Evolutionary conservation across 1,284 basidiomycete species (phyloP).

Genomic region (Rhodotorula sp.): DNA sequence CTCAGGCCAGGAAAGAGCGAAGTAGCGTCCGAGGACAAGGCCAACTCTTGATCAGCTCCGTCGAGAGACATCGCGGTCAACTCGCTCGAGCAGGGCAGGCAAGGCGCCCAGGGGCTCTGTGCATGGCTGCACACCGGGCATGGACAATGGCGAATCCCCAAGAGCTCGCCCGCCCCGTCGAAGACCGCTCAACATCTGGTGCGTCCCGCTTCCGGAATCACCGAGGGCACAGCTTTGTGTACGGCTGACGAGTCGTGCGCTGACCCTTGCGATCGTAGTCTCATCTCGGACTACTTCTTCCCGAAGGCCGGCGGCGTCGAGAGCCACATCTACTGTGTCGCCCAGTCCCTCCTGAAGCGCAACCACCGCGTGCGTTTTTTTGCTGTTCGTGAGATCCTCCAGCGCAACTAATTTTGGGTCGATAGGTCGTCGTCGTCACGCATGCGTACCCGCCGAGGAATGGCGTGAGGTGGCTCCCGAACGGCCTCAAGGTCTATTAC

Average conservation of each 20-base stretch:
- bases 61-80: too few relatives aligned
- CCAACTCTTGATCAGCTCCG: too few relatives aligned
- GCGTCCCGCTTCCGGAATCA: not conserved
- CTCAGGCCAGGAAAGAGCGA: not conserved
- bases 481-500: conserved; percentile 87
- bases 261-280: not conserved
- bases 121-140: not conserved
- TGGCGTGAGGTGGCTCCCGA: conserved; percentile 85
- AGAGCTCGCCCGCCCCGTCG: not conserved
- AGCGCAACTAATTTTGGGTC: not conserved
- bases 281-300: conserved; percentile 97
- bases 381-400: too few relatives aligned
- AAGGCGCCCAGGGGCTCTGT: not conserved
- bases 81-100: not conserved
- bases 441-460: conserved; percentile 85
- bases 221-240: not conserved
- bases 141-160: conserved; percentile 4
- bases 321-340: conserved; percentile 83
- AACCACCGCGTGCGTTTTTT: conserved; percentile 73
- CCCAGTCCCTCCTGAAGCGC: conserved; percentile 73
- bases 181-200: conserved; percentile 28
- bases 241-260: not conserved
- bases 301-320: conserved; percentile 95
- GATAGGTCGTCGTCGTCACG: conserved; percentile 87
- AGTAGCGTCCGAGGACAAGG: too few relatives aligned